Conservation (phyloP, 495 filamentous ascomycete genomes). For the Penicillium pulvis region DNA sequence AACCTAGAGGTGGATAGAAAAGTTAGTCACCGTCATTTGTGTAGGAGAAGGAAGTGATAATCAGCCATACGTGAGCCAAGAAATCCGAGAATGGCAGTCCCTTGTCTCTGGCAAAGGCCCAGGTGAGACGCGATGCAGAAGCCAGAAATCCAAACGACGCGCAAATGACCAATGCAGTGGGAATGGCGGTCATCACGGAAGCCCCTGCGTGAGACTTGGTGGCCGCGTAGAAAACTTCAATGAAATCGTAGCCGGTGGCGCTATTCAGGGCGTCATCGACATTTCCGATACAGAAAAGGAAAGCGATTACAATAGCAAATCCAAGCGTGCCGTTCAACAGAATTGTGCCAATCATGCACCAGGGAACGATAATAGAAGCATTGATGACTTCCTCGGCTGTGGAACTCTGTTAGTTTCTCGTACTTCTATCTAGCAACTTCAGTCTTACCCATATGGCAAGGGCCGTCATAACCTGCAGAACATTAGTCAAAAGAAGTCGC, state of each 20-base stretch:
- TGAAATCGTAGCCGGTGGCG: slow-evolving; percentile 54
- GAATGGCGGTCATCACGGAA: slow-evolving; percentile 46
- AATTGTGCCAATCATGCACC: slow-evolving; percentile 42
- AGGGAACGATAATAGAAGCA: slow-evolving; percentile 39
- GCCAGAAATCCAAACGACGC: slow-evolving; percentile 52
- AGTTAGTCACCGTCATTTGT: background rate
- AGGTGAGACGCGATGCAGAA: slow-evolving; percentile 55
- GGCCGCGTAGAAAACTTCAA: slow-evolving; percentile 53
- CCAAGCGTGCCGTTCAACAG: slow-evolving; percentile 45
- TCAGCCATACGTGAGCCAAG: slow-evolving; percentile 19
- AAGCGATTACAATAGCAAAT: slow-evolving; percentile 41
- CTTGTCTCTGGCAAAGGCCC: slow-evolving; percentile 62
- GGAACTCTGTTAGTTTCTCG: background rate
- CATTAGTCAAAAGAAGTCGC: background rate
- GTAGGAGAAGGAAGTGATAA: background rate
- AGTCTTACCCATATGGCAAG: slow-evolving; percentile 2
- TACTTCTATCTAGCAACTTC: background rate
- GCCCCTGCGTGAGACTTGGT: slow-evolving; percentile 47
- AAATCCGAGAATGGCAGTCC: slow-evolving; percentile 56
- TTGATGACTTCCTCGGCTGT: slow-evolving; percentile 51
- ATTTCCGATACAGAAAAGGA: slow-evolving; percentile 47
- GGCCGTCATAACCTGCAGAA: background rate
- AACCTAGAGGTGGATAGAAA: slow-evolving; percentile 5
- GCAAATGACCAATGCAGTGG: slow-evolving; percentile 40
- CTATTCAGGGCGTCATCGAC: slow-evolving; percentile 34